Percentiles rank a stretch among this genome's conserved stretches.
phyloP scores from a whole-genome alignment of 148 eudicot species.

The Persicaria tinctoria region DNA sequence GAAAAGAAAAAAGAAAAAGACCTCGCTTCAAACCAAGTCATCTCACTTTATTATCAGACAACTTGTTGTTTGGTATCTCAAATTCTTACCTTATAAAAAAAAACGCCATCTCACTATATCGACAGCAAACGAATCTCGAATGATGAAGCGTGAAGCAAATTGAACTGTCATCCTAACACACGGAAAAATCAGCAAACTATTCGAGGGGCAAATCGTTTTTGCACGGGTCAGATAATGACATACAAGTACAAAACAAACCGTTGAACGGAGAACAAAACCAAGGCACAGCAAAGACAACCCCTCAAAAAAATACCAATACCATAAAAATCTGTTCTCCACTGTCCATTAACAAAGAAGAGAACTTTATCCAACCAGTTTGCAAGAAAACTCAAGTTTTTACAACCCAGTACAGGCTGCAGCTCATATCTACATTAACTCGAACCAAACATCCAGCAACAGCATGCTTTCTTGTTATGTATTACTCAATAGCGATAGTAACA shows the following conservation, averaged over 20 bases:
- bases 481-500: not conserved
- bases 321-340: not conserved
- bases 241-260: not conserved
- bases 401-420: constrained; percentile 22
- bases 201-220: too few relatives aligned
- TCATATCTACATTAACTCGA: constrained; percentile 25
- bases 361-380: constrained; percentile 18
- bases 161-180: too few relatives aligned
- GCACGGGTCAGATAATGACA: too few relatives aligned
- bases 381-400: constrained; percentile 24
- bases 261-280: not conserved
- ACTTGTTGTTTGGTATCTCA: too few relatives aligned
- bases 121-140: too few relatives aligned
- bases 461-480: not conserved
- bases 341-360: constrained; percentile 24
- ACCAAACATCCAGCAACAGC: constrained; percentile 8
- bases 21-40: too few relatives aligned
- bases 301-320: not conserved
- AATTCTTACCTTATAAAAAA: too few relatives aligned
- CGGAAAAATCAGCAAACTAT: too few relatives aligned
- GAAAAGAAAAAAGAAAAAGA: too few relatives aligned
- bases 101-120: too few relatives aligned
- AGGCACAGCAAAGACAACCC: not conserved
- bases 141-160: too few relatives aligned
- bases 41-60: too few relatives aligned